Conservation (phyloP, 2,329 filamentous ascomycete species). For the Neodidymelliopsis sp. region DNA sequence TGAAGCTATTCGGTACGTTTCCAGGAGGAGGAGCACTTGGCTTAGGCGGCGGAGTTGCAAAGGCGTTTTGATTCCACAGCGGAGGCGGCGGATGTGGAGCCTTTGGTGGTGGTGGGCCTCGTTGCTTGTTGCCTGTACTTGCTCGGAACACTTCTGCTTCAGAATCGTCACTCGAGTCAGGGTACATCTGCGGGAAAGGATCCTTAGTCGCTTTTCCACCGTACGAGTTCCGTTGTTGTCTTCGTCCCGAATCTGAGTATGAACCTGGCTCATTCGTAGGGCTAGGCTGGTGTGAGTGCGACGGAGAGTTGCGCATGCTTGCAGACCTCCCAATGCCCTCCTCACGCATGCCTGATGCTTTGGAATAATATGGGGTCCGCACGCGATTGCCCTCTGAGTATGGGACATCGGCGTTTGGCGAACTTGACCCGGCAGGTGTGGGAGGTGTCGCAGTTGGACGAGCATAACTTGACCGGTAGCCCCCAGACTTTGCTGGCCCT, state of each 20-base stretch:
- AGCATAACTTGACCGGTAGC: conserved; percentile 51
- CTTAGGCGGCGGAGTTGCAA: conserved; percentile 29
- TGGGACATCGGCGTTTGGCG: conserved; percentile 34
- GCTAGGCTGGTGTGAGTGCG: conserved; percentile 30
- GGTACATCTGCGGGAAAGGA: conserved; percentile 40
- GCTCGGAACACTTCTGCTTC: conserved; percentile 31
- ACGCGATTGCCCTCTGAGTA: conserved; percentile 58
- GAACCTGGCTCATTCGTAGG: conserved; percentile 35
- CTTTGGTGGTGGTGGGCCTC: conserved; percentile 23
- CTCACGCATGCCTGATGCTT: conserved; percentile 63
- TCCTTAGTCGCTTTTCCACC: conserved; percentile 27
- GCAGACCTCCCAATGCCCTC: conserved; percentile 61
- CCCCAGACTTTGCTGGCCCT: conserved; percentile 60
- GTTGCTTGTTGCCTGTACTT: conserved; percentile 22
- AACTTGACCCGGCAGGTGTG: conserved; percentile 26
- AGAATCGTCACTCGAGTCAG: conserved; percentile 38
- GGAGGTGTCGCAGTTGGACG: conserved; percentile 44
- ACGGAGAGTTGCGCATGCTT: conserved; percentile 60
- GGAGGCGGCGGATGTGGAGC: conserved; percentile 26
- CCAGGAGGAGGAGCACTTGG: conserved; percentile 23
- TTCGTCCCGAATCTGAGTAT: conserved; percentile 43
- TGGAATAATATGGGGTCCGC: conserved; percentile 62
- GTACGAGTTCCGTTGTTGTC: conserved; percentile 37
- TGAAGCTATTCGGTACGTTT: conserved; percentile 42
- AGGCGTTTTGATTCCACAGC: conserved; percentile 25